Percentiles rank a stretch among this genome's conserved stretches.
Conservation (phyloP, 257 asterid genomes). For the Datura wrightii region DNA sequence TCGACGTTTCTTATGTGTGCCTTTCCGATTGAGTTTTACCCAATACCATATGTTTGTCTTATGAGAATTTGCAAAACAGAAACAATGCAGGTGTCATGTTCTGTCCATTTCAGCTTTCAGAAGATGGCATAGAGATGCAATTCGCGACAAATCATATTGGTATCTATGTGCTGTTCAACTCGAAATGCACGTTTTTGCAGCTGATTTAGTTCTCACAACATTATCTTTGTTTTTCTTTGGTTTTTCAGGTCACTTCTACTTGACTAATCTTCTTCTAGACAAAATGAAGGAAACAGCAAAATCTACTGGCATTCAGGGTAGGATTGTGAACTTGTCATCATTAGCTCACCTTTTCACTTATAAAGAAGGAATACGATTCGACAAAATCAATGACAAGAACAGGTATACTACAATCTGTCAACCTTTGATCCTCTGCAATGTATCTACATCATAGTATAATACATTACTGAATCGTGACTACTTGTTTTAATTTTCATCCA, state of each 20-base stretch:
- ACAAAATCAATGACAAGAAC: conserved; percentile 56
- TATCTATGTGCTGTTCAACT: conserved; percentile 28
- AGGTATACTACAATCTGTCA: conserved; percentile 43
- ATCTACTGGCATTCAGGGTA: conserved; percentile 68
- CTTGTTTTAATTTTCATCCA: no score
- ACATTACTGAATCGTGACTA: neutral
- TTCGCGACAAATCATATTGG: conserved; percentile 95
- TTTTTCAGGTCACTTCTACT: conserved; percentile 82
- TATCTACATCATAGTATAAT: neutral
- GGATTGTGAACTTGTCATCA: conserved; percentile 81
- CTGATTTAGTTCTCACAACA: no score
- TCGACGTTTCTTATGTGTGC: neutral
- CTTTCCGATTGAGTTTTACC: neutral
- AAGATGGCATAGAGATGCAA: conserved; percentile 84
- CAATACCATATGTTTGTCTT: neutral
- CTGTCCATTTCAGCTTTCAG: conserved; percentile 77
- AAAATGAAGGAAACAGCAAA: conserved; percentile 84
- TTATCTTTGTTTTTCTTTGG: neutral
- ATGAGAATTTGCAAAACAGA: conserved; percentile 46
- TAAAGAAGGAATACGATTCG: conserved; percentile 63
- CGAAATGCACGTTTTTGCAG: neutral
- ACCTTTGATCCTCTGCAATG: neutral
- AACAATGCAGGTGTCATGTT: conserved; percentile 94
- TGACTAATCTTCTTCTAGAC: conserved; percentile 86
- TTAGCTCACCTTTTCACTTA: conserved; percentile 68